phyloP scores from a whole-genome alignment of 2,329 filamentous ascomycete genomes.

The Monosporascus sp. region DNA sequence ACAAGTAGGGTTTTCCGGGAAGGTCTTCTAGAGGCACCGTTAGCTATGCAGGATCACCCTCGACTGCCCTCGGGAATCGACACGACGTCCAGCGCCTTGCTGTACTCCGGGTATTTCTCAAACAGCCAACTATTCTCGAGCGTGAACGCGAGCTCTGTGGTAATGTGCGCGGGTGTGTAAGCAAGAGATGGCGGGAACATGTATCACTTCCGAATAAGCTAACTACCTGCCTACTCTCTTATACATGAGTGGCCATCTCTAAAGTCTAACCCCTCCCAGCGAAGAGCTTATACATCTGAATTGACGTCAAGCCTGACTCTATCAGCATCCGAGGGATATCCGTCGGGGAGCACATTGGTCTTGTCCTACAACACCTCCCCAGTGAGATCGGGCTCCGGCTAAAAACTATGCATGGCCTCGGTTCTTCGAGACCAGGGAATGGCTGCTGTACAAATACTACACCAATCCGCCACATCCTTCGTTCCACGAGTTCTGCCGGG shows the following conservation, averaged over 20 bases:
- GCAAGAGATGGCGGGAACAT: not conserved
- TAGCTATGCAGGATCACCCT: no score
- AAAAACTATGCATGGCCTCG: constrained; percentile 26
- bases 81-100: constrained; percentile 79
- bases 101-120: constrained; percentile 90
- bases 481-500: constrained; percentile 28
- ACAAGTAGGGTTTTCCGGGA: no score
- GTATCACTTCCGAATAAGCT: no score
- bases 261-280: constrained; percentile 10
- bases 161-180: constrained; percentile 11
- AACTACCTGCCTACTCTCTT: not conserved
- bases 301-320: constrained; percentile 27
- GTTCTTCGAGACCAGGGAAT: constrained; percentile 25
- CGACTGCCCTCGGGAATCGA: constrained; percentile 76
- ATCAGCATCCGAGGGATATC: constrained; percentile 34
- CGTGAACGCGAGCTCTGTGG: constrained; percentile 81
- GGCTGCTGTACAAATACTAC: constrained; percentile 23
- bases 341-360: constrained; percentile 29
- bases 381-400: constrained; percentile 31
- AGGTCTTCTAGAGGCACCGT: no score
- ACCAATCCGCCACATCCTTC: constrained; percentile 30
- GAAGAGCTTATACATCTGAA: constrained; percentile 15
- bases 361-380: constrained; percentile 31
- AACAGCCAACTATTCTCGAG: constrained; percentile 93
- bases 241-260: not conserved